phyloP scores from a whole-genome alignment of 257 asterid species.

The Fraxinus quadrangulata region DNA sequence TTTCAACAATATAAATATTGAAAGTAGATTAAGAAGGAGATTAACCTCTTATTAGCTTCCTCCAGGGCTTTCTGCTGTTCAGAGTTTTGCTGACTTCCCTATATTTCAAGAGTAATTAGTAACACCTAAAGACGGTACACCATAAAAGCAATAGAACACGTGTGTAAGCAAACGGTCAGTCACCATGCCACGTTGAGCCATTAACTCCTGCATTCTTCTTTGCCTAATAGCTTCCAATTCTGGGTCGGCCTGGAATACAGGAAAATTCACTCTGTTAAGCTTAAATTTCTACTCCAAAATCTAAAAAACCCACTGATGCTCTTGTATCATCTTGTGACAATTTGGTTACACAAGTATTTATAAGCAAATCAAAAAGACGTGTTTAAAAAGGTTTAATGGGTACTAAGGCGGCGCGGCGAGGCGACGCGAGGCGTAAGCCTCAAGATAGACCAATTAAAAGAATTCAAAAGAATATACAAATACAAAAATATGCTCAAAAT shows the following conservation, averaged over 20 bases:
- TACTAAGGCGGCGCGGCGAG: too few relatives aligned
- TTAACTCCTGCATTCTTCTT: conserved; percentile 97
- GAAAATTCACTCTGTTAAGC: neutral
- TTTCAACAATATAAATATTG: neutral
- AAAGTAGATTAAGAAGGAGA: conserved; percentile 15
- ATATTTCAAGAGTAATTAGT: conserved; percentile 23
- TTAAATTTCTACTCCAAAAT: neutral
- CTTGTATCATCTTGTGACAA: neutral
- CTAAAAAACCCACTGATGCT: neutral
- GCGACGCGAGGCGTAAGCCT: too few relatives aligned
- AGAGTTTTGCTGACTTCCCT: conserved; percentile 68
- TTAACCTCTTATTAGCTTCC: conserved; percentile 91
- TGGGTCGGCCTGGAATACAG: conserved; percentile 73
- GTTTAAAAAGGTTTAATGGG: too few relatives aligned
- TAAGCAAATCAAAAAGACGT: too few relatives aligned
- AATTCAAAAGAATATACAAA: too few relatives aligned
- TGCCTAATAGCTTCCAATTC: conserved; percentile 97
- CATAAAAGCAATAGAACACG: neutral
- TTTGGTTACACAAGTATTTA: neutral
- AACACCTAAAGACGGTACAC: conserved; percentile 12
- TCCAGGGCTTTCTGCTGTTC: conserved; percentile 91
- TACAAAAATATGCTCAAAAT: too few relatives aligned
- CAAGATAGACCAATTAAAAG: too few relatives aligned
- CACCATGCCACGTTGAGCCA: conserved; percentile 79
- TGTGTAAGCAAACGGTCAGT: neutral